Percentiles rank a stretch among this genome's conserved stretches.
Conservation (phyloP, 441 rosid species). For the Populus hybrid region DNA sequence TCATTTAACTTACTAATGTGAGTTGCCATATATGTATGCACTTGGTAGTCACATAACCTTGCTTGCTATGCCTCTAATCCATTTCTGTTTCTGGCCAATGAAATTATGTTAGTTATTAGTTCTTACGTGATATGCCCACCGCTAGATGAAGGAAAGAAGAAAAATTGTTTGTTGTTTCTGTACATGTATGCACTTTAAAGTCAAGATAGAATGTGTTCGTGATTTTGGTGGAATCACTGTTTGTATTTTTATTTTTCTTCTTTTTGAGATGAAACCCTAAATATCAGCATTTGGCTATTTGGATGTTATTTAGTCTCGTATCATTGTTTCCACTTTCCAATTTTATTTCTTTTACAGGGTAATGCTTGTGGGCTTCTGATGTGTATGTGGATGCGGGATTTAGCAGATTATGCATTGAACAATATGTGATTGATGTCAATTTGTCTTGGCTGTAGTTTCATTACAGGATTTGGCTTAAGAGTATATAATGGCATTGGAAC, state of each 20-base stretch:
- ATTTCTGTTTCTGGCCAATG: background rate
- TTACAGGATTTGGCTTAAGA: conserved; percentile 13
- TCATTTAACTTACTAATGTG: background rate
- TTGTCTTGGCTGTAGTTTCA: conserved; percentile 8
- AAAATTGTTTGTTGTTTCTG: background rate
- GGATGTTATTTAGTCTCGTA: background rate
- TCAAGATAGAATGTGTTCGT: background rate
- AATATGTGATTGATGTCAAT: background rate
- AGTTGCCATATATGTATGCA: background rate
- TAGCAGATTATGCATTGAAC: background rate
- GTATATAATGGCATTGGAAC: conserved; percentile 47
- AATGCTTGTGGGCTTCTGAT: background rate
- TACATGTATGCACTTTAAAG: background rate
- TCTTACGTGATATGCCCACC: background rate
- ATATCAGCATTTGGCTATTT: background rate
- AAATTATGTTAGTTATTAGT: background rate
- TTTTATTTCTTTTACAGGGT: background rate
- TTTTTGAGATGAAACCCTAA: background rate
- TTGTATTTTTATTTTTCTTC: too few species aligned
- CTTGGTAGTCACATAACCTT: background rate
- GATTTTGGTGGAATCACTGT: background rate
- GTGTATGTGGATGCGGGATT: background rate
- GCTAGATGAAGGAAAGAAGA: background rate
- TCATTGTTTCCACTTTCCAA: background rate
- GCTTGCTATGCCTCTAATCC: background rate